Evolutionary conservation across 1,284 basidiomycete genomes (phyloP), one percentile per base, ranked within the genome.

Genomic region (Trichosporon coremiiforme): DNA sequence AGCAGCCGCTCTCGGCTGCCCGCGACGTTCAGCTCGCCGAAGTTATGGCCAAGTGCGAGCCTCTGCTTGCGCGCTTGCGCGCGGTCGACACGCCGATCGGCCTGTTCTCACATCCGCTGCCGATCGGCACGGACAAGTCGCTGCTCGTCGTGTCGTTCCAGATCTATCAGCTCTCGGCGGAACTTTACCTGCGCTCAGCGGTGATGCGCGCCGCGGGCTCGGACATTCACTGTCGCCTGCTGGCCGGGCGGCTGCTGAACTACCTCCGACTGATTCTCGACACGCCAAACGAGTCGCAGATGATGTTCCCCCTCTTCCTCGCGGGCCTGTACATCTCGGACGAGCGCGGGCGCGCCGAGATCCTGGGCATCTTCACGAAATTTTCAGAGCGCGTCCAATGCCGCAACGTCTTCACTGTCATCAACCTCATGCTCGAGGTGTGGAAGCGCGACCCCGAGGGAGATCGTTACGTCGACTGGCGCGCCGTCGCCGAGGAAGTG

Each of bases 261-360:
- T 70, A 74, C 47, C 74, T 80, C 12, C 74, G 72, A 20, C 66
- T 73, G 15, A 71, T 78, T 17, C 70, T 80, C 31, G 73, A 76
- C 50, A 78, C 79, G 17, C 75, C 76, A 5, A 74, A 76, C 65
- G 77, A 79, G 69, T 74, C 73, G 17, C 75, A 77, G 64, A 75
- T 80, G 69, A 68, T 79, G 50, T 77, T 80, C 68, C 79, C 79
- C 4, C 71, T 80, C 64, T 80, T 79, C 68, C 66, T 80, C 9
- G 74, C 75, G 2, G 79, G 78, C 6, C 75, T 79, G 20, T 74
- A 73, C 66, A 75, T 75, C 7, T 70, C 67, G 15, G 71, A 74
- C 45, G 72, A 74, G 25, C 64, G 64, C 12, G 72, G 71, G 17
- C 73, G 77, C 1, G 65, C 66, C 4, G 75, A 75, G 64, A 71